Percentiles rank a stretch among this genome's conserved stretches.
Evolutionary conservation across 2,329 filamentous ascomycete genomes (phyloP).

Genomic region (Plectosphaerella sp.): DNA sequence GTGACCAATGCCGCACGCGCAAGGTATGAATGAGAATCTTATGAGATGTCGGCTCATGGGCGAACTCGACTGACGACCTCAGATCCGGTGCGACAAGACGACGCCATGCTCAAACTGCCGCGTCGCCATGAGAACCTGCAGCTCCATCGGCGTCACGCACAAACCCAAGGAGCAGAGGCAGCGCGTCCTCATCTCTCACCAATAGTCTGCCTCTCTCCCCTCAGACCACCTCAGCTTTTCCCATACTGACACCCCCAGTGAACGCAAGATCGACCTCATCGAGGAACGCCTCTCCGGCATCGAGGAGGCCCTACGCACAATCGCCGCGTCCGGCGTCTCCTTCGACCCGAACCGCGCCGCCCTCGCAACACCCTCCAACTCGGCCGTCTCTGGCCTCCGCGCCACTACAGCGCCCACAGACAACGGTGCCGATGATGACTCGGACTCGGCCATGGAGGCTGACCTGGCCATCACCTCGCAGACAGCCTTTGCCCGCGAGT

Average conservation of each 20-base stretch:
- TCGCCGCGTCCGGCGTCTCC: conserved; percentile 19
- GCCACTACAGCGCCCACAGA: conserved; percentile 18
- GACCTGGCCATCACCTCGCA: conserved; percentile 44
- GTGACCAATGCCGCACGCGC: conserved; percentile 38
- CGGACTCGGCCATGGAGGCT: conserved; percentile 39
- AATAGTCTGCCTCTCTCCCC: conserved; percentile 43
- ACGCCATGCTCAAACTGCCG: conserved; percentile 55
- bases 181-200: conserved; percentile 54
- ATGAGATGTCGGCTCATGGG: neutral
- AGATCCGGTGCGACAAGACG: conserved; percentile 58
- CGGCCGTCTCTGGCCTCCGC: conserved; percentile 7
- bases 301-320: conserved; percentile 34
- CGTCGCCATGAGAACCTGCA: conserved; percentile 47
- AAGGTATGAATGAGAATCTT: conserved; percentile 23
- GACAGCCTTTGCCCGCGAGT: conserved; percentile 49
- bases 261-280: conserved; percentile 48
- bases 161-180: conserved; percentile 51
- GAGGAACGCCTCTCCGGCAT: conserved; percentile 39
- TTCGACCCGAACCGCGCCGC: conserved; percentile 9
- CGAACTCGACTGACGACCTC: neutral
- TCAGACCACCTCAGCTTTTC: neutral
- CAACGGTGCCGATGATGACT: conserved; percentile 32
- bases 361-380: conserved; percentile 13
- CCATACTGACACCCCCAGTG: conserved; percentile 26
- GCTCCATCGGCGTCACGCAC: conserved; percentile 49